These are phyloP conservation scores for Rickenella mellea DNA, from an alignment of 768 basidiomycete species.

Conservation along the genomic window DNA sequence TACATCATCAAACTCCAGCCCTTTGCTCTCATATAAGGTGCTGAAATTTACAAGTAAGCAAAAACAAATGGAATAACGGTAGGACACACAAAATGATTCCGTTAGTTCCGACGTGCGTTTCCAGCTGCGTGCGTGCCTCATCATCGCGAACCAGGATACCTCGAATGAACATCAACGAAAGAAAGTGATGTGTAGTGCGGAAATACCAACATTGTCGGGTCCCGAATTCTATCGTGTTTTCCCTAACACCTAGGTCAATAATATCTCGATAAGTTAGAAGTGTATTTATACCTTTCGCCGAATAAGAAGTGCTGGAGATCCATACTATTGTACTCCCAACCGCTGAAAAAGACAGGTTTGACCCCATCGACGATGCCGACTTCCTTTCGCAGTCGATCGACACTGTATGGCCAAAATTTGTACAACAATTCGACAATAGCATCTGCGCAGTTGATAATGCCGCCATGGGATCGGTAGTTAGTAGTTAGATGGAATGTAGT, in stretches of 20 bases:
- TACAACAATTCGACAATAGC: constrained; percentile 54
- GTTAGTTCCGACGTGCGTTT: constrained; percentile 41
- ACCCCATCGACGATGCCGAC: constrained; percentile 41
- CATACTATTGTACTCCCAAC: constrained; percentile 31
- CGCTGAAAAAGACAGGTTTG: constrained; percentile 49
- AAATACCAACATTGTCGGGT: constrained; percentile 49
- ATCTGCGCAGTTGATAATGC: constrained; percentile 67
- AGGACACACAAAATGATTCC: constrained; percentile 46
- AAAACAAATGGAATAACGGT: background rate
- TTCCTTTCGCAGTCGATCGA: constrained; percentile 51
- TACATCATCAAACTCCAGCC: constrained; percentile 59
- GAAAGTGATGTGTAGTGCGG: background rate
- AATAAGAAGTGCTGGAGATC: constrained; percentile 51
- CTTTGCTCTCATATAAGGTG: constrained; percentile 58
- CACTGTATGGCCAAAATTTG: constrained; percentile 52
- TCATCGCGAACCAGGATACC: constrained; percentile 66
- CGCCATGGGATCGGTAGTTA: constrained; percentile 66
- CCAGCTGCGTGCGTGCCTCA: constrained; percentile 34
- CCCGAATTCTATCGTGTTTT: constrained; percentile 46
- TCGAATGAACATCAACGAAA: too few relatives aligned
- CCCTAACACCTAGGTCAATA: constrained; percentile 19
- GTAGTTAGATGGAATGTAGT: constrained; percentile 45
- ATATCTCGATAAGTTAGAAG: background rate
- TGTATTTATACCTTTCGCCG: constrained; percentile 32
- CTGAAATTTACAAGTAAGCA: constrained; percentile 7